Percentiles rank a stretch among this genome's conserved stretches.
phyloP scores from a whole-genome alignment of 2,329 filamentous ascomycete genomes.

The Xylariaceae sp. region DNA sequence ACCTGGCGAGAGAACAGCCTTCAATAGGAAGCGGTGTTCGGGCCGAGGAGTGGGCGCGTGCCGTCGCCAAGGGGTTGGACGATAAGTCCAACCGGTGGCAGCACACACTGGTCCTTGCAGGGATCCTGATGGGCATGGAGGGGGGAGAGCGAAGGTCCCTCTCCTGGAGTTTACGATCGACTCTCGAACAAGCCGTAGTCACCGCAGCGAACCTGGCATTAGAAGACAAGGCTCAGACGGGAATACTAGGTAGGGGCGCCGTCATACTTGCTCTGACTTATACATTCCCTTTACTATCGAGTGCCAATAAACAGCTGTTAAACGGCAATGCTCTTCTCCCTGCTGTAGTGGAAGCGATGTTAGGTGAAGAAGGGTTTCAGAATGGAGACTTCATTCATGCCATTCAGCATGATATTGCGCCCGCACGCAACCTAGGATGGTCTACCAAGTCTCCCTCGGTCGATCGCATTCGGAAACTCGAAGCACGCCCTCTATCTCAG shows the following conservation, averaged over 20 bases:
- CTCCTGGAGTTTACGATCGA: conserved; percentile 66
- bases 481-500: conserved; percentile 65
- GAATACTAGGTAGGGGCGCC: conserved; percentile 51
- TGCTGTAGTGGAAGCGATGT: conserved; percentile 69
- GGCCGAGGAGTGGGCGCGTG: conserved; percentile 61
- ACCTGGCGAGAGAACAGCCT: conserved; percentile 26
- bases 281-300: conserved; percentile 73
- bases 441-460: conserved; percentile 64
- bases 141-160: conserved; percentile 66
- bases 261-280: conserved; percentile 78
- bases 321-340: conserved; percentile 75
- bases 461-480: conserved; percentile 61
- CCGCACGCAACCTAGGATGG: conserved; percentile 70
- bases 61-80: conserved; percentile 63
- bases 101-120: conserved; percentile 80
- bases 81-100: conserved; percentile 74
- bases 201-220: conserved; percentile 79
- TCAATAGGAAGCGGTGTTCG: conserved; percentile 50
- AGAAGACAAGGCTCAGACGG: conserved; percentile 50
- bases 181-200: conserved; percentile 75
- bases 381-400: conserved; percentile 76
- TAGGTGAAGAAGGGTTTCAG: conserved; percentile 75
- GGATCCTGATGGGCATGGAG: conserved; percentile 78
- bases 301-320: conserved; percentile 61
- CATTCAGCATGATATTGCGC: conserved; percentile 70